Evolutionary conservation across 257 asterid genomes (phyloP), one percentile per base, ranked within the genome.

Genomic region (Solanum peruvianum): DNA sequence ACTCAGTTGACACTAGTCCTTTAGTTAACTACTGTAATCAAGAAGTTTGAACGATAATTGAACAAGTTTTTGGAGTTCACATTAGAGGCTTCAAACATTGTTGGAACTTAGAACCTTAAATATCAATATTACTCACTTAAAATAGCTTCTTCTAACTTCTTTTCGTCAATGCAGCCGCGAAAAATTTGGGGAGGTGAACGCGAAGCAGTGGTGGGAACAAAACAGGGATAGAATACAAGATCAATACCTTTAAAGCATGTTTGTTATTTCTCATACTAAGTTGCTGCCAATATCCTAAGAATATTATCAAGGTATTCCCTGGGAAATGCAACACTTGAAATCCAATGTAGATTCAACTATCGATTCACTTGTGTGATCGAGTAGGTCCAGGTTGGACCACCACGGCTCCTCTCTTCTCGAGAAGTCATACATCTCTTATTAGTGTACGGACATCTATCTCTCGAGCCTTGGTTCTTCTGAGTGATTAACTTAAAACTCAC

Each of bases 171-270:
- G 56, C 93, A 97, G 99, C 90, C 98, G 99, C 0, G 99, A 95
- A 27, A 93, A 87, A 85, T 97, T 95, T 64, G 99, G 99, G 7
- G 99, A 97, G 90, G 96, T 91, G 77, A 93, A 93, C 0, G 99
- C 99, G 4, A 97, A 96, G 93, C 93, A 87, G 39, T 97, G 99
- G 99, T 97, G 98, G 99, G 99, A 97, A 88, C 89, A 94, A 77
- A 96, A 97, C 96, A 92, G 96, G 91, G 98, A 96, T 85, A 94
- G 99, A 86, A 96, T 97, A 94, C 99, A 94, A 89, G 87, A 94
- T 86, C 98, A 93, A 86, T 95, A 96, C 90, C 99, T 95, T 86
- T 92, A 88, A 87, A 42, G 12, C 64, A 47, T 25, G 33, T 18
- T 35, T 78, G 5, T 44, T 15, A 4, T 44, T 9, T 58, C 42